Percentiles rank a stretch among this genome's conserved stretches.
phyloP scores from a whole-genome alignment of 805 yeast species.

The Ogataea corticis region DNA sequence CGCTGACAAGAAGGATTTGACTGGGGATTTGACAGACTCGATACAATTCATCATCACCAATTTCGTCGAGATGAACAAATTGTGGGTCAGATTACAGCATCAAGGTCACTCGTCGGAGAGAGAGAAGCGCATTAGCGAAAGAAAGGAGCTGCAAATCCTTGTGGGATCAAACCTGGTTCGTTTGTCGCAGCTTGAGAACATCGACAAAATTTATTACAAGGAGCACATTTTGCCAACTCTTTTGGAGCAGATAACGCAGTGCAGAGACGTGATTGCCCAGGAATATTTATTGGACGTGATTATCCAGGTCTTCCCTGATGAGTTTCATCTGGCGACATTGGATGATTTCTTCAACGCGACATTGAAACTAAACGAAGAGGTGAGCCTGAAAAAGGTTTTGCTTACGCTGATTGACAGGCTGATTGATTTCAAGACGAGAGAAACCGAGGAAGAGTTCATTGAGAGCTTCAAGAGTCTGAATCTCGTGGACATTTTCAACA shows the following conservation, averaged over 20 bases:
- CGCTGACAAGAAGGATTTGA: constrained; percentile 20
- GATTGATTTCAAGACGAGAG: constrained; percentile 50
- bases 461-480: constrained; percentile 17
- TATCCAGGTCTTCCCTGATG: constrained; percentile 93
- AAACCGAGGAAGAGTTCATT: constrained; percentile 28
- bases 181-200: constrained; percentile 79
- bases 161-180: constrained; percentile 93
- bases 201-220: constrained; percentile 52
- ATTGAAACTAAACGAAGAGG: constrained; percentile 64
- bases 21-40: constrained; percentile 56
- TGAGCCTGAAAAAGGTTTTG: constrained; percentile 66
- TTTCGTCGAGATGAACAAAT: constrained; percentile 95
- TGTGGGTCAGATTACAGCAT: constrained; percentile 96
- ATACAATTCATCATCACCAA: constrained; percentile 80
- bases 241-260: constrained; percentile 88
- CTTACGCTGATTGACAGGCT: constrained; percentile 73
- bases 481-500: constrained; percentile 47
- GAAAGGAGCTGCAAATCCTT: constrained; percentile 85
- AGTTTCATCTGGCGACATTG: constrained; percentile 78
- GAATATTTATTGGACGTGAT: constrained; percentile 88
- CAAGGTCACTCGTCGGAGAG: constrained; percentile 90
- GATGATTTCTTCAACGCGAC: constrained; percentile 66
- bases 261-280: constrained; percentile 90
- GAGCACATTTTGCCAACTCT: constrained; percentile 70
- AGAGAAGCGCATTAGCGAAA: constrained; percentile 68